phyloP scores from a whole-genome alignment of 163 green algal species.

The Scenedesmus sp. region DNA sequence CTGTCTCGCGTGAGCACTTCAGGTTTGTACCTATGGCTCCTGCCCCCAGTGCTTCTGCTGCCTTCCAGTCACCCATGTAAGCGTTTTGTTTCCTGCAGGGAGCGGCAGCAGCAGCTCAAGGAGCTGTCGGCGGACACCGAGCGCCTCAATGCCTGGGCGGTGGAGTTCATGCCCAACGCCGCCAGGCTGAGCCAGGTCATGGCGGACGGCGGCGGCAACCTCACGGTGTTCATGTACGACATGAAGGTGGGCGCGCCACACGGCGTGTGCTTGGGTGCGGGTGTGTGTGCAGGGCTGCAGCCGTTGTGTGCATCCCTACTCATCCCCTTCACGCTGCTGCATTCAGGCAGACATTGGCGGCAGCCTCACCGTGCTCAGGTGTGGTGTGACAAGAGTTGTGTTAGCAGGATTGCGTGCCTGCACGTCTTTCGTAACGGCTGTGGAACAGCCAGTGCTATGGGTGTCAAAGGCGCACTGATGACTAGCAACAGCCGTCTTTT shows the following conservation, averaged over 20 bases:
- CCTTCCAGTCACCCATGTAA: not conserved
- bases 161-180: conserved; percentile 87
- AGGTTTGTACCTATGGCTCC: no score
- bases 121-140: conserved; percentile 84
- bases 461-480: conserved; percentile 28
- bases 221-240: conserved; percentile 82
- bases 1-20: no score
- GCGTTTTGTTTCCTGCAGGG: not conserved
- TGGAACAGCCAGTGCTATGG: no score
- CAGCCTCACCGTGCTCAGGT: conserved; percentile 79
- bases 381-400: no score
- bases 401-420: no score
- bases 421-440: no score
- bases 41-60: not conserved
- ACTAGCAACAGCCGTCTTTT: not conserved
- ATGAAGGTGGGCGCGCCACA: conserved; percentile 49
- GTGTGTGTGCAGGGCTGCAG: no score
- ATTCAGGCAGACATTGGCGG: no score
- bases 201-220: conserved; percentile 73
- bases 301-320: no score
- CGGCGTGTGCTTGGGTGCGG: no score
- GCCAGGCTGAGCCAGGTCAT: conserved; percentile 79
- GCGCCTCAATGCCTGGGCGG: conserved; percentile 63
- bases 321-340: no score
- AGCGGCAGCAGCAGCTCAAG: conserved; percentile 64